Percentiles rank a stretch among this genome's conserved stretches.
Evolutionary conservation across 2,329 filamentous ascomycete species (phyloP).

Genomic region (Thermomyces lanuginosus): DNA sequence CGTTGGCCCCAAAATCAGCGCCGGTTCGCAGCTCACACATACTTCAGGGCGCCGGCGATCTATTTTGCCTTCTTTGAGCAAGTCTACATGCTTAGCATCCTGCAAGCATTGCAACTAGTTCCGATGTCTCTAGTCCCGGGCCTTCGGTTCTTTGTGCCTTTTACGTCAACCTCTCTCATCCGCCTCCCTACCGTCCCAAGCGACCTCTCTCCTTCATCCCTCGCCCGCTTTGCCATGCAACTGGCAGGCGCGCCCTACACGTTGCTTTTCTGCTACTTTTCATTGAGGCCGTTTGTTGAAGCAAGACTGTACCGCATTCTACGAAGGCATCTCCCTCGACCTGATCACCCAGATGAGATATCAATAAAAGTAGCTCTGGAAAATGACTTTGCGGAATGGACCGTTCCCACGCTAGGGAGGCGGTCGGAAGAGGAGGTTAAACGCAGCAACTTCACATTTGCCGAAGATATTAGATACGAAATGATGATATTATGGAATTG

Average conservation of each 20-base stretch:
- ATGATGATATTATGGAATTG: constrained; percentile 15
- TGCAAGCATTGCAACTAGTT: constrained; percentile 28
- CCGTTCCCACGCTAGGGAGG: constrained; percentile 24
- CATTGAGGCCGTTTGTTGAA: constrained; percentile 22
- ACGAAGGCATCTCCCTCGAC: constrained; percentile 26
- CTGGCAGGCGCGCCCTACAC: constrained; percentile 21
- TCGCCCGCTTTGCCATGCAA: constrained; percentile 13
- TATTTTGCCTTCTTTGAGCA: constrained; percentile 25
- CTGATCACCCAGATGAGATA: constrained; percentile 23
- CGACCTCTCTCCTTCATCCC: constrained; percentile 13
- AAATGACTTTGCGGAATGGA: constrained; percentile 29
- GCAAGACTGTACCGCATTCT: constrained; percentile 25
- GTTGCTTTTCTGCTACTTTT: constrained; percentile 20
- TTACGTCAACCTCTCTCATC: constrained; percentile 19
- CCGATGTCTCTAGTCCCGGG: constrained; percentile 18
- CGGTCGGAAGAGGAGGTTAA: constrained; percentile 24
- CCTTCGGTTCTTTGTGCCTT: constrained; percentile 20
- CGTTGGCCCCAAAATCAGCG: constrained; percentile 2
- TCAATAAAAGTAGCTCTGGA: constrained; percentile 28
- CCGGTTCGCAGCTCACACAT: constrained; percentile 7
- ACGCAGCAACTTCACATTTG: constrained; percentile 20
- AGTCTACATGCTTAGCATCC: constrained; percentile 26
- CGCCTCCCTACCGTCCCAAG: constrained; percentile 16
- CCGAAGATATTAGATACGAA: constrained; percentile 24
- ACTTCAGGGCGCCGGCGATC: constrained; percentile 17